A percentile compares a stretch with the other conserved stretches of the same genome.
Conservation (phyloP, 345 rosid species). For the Syzygium grande region DNA sequence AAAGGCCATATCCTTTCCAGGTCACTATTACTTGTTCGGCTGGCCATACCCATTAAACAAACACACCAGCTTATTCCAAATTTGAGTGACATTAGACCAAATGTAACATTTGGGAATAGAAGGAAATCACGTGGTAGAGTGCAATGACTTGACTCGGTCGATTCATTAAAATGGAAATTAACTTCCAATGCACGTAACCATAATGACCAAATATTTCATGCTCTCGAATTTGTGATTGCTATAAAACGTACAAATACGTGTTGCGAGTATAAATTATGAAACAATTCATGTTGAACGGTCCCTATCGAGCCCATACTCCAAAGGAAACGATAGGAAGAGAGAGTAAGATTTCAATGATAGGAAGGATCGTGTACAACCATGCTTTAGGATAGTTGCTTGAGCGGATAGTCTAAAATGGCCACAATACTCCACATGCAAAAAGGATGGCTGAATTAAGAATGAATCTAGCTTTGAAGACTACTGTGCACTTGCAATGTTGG, state of each 20-base stretch:
- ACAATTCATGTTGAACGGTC: background rate
- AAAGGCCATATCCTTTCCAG: background rate
- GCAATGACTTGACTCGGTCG: background rate
- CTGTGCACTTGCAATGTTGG: background rate
- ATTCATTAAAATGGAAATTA: background rate
- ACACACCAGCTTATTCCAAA: background rate
- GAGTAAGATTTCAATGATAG: background rate
- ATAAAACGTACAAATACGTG: background rate
- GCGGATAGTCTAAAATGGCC: background rate
- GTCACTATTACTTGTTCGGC: background rate
- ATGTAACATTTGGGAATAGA: background rate
- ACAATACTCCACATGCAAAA: background rate
- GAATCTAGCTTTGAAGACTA: background rate
- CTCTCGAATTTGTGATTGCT: background rate
- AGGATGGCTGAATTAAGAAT: background rate
- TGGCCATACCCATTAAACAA: background rate
- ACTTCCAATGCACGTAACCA: background rate
- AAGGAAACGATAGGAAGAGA: background rate
- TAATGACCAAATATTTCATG: background rate
- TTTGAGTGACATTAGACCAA: background rate
- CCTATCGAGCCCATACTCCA: background rate
- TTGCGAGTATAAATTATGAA: background rate
- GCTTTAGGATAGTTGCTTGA: background rate
- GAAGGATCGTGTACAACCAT: background rate
- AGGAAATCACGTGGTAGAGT: fast-evolving